Conservation (phyloP, 2,329 filamentous ascomycete genomes). For the Claviceps lovelessii region DNA sequence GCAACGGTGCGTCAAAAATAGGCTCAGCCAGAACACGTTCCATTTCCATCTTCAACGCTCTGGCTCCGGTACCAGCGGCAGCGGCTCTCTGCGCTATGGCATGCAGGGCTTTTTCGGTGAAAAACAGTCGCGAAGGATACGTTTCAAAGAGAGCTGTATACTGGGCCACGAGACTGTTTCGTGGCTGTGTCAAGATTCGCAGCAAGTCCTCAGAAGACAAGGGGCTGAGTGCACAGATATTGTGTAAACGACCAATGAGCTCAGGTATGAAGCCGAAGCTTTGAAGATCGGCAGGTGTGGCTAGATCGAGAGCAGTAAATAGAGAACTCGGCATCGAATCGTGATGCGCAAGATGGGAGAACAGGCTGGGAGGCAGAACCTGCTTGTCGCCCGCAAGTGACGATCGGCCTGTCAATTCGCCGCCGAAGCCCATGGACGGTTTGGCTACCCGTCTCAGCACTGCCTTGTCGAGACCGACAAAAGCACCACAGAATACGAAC, state of each 20-base stretch:
- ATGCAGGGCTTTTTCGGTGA: slow-evolving; percentile 68
- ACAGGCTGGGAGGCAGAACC: slow-evolving; percentile 50
- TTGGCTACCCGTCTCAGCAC: slow-evolving; percentile 78
- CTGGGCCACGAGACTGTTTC: slow-evolving; percentile 75
- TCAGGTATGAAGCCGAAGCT: slow-evolving; percentile 86
- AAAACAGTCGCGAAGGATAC: slow-evolving; percentile 64
- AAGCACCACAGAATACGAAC: slow-evolving; percentile 93
- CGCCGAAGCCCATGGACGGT: slow-evolving; percentile 79
- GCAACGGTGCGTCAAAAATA: slow-evolving; percentile 68
- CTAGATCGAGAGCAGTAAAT: slow-evolving; percentile 53
- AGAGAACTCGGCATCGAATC: slow-evolving; percentile 20
- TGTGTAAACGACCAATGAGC: slow-evolving; percentile 87
- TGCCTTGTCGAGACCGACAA: slow-evolving; percentile 79
- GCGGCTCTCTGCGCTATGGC: slow-evolving; percentile 60
- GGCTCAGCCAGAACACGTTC: slow-evolving; percentile 64
- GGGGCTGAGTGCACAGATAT: slow-evolving; percentile 71
- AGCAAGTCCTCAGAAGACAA: slow-evolving; percentile 56
- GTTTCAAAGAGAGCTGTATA: slow-evolving; percentile 77
- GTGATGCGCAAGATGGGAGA: slow-evolving; percentile 43
- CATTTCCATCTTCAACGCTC: slow-evolving; percentile 67
- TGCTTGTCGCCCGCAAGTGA: slow-evolving; percentile 35
- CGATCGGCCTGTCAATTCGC: slow-evolving; percentile 51
- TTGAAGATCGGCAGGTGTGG: slow-evolving; percentile 63
- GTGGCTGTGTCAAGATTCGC: slow-evolving; percentile 81
- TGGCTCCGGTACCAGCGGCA: slow-evolving; percentile 55